These are phyloP conservation scores for Tanacetum coccineum DNA, from an alignment of 129 eudicot genomes.

Conservation along the genomic window DNA sequence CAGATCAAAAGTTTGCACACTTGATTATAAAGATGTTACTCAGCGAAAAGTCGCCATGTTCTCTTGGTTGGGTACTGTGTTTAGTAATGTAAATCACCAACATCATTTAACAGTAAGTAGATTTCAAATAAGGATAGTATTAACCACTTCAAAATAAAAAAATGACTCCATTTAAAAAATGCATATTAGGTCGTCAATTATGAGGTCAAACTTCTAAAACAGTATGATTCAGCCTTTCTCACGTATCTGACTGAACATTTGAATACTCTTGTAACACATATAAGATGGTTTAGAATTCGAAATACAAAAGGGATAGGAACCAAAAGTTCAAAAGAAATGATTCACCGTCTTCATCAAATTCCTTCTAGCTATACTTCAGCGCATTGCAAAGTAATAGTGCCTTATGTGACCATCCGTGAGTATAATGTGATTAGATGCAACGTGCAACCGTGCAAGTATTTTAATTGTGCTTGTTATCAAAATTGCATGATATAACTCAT, in stretches of 20 bases:
- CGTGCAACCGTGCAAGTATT: not conserved
- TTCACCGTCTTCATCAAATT: slow-evolving; percentile 2
- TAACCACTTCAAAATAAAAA: not conserved
- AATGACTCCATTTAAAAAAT: not conserved
- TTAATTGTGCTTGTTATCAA: not conserved
- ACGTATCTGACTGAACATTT: not conserved
- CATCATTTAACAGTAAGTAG: not conserved
- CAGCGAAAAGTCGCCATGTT: not conserved
- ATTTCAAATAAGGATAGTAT: not conserved
- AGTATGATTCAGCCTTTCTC: not conserved
- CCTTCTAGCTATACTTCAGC: slow-evolving; percentile 1
- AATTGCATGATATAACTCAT: not conserved
- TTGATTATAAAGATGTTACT: not conserved
- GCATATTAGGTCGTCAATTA: not conserved
- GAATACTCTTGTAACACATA: not conserved
- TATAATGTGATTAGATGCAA: not conserved
- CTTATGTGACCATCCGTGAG: not conserved
- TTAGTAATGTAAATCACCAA: not conserved
- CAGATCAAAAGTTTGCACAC: not conserved
- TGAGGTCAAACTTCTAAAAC: not conserved
- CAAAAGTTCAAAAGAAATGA: not conserved
- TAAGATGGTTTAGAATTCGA: slow-evolving; percentile 1
- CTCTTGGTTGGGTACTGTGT: not conserved
- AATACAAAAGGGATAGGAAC: not conserved
- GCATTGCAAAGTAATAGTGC: not conserved